These are phyloP conservation scores for Endocladia muricata DNA, from an alignment of 31 red algal species.

Conservation along the genomic window DNA sequence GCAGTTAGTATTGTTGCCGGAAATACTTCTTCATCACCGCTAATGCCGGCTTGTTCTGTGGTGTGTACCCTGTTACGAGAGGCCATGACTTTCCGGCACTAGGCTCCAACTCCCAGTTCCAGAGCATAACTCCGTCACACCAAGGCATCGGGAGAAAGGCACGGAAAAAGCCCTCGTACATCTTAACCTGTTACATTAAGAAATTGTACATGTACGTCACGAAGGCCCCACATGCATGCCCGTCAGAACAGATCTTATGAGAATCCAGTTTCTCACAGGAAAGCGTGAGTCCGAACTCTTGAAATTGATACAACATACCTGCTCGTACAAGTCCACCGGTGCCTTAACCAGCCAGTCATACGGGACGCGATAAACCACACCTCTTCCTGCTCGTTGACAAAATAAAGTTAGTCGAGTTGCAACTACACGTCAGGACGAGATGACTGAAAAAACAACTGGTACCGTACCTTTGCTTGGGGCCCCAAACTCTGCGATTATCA, in stretches of 20 bases:
- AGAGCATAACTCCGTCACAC: conserved; percentile 27
- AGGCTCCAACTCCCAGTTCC: conserved; percentile 51
- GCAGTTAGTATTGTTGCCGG: too few species aligned
- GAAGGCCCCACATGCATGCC: not conserved
- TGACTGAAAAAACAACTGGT: not conserved
- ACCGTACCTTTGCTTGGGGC: conserved; percentile 49
- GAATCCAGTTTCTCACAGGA: not conserved
- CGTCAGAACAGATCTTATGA: too few species aligned
- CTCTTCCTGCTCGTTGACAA: conserved; percentile 8
- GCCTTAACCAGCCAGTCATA: conserved; percentile 31
- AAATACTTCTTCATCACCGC: conserved; percentile 26
- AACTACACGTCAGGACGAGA: too few species aligned
- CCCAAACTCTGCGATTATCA: conserved; percentile 44
- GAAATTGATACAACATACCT: conserved; percentile 17
- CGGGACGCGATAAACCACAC: conserved; percentile 41
- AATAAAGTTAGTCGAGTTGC: not conserved
- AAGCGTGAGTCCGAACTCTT: not conserved
- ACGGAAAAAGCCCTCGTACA: conserved; percentile 39
- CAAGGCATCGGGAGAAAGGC: conserved; percentile 19
- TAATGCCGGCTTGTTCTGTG: conserved; percentile 51
- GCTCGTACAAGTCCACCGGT: conserved; percentile 34
- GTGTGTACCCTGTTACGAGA: conserved; percentile 22
- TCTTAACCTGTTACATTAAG: conserved; percentile 12
- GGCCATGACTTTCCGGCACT: conserved; percentile 18
- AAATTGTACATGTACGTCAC: not conserved